Base-by-base conservation (phyloP, 2,329 filamentous ascomycete genomes). In the Diaporthe eres region DNA sequence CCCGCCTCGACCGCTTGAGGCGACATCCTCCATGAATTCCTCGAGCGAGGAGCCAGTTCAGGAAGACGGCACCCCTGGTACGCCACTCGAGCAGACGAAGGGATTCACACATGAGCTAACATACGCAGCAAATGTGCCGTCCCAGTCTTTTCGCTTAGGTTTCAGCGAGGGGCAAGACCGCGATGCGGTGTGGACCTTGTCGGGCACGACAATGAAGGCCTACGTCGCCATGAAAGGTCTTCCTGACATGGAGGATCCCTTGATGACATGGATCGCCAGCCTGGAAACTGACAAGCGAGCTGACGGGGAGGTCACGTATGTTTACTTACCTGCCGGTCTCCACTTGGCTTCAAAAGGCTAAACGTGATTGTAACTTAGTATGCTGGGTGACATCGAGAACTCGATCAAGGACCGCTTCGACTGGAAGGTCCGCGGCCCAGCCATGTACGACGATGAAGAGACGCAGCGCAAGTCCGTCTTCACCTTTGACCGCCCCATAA, bases 161-260 rank as follows among this genome's bases (percentile, higher is more conserved):
- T 74, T 55, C 42, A 70, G 55, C 34, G 47, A 49, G 39, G 68
- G 28, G 19, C 61, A 71, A 28, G 31, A 58, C 42, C 58, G 34
- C 53, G 49, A 58, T 31, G 31, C 53, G 42, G 28, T 58, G 17
- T 76, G 75, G 74, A 44, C 47, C 55, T 49, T 77, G 42, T 72
- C 76, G 22, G 53, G 57, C 25, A 68, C 70, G 65, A 79, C 77
- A 58, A 76, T 85, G 55, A 78, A 80, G 68, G 81, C 83, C 1
- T 85, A 85, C 74, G 78, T 78, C 12, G 80, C 81, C 19, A 82
- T 85, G 82, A 81, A 81, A 25, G 83, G 83, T 2, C 80, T 81
- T 17, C 76, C 77, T 17, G 77, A 78, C 9, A 76, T 77, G 3
- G 76, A 77, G 0, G 80, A 81, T 28, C 80, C 83, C 2, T 73